These are phyloP conservation scores for Phlebopus sp. DNA, from an alignment of 1,284 basidiomycete genomes.

Conservation along the genomic window DNA sequence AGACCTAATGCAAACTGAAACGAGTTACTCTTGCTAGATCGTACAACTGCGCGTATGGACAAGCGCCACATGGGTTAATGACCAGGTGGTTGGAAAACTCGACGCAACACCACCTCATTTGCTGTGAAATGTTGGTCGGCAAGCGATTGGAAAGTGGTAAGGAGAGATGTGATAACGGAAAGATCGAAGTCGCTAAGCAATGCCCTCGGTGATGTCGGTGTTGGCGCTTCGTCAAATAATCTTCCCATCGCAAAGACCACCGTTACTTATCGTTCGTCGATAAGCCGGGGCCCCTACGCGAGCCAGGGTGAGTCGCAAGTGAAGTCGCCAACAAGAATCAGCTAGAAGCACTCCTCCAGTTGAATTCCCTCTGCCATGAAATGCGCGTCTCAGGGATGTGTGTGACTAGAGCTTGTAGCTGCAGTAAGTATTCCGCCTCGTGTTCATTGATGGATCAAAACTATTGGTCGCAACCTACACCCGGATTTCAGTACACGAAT, in stretches of 20 bases:
- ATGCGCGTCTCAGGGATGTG: conserved; percentile 61
- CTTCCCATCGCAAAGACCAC: conserved; percentile 23
- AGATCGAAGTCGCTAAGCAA: conserved; percentile 22
- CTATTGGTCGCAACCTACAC: too few species aligned
- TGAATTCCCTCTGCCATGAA: conserved; percentile 49
- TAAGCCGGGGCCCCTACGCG: conserved; percentile 54
- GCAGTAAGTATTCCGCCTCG: conserved; percentile 50
- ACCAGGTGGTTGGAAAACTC: conserved; percentile 69
- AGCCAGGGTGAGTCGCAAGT: conserved; percentile 46
- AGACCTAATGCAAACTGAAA: conserved; percentile 60
- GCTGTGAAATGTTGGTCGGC: conserved; percentile 46
- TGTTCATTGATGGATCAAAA: conserved; percentile 29
- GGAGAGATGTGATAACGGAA: background rate
- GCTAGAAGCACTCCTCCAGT: conserved; percentile 16
- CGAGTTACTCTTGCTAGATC: conserved; percentile 54
- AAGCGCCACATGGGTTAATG: conserved; percentile 57
- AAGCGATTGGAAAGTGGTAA: conserved; percentile 44
- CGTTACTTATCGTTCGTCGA: conserved; percentile 43
- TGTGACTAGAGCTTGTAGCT: conserved; percentile 50
- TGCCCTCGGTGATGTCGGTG: conserved; percentile 8
- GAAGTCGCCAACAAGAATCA: conserved; percentile 32
- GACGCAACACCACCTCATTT: conserved; percentile 74
- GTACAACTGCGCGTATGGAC: conserved; percentile 71
- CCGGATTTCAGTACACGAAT: too few species aligned
- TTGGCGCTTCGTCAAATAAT: conserved; percentile 8